Conservation (phyloP, 257 asterid genomes). For the Fraxinus anomala region DNA sequence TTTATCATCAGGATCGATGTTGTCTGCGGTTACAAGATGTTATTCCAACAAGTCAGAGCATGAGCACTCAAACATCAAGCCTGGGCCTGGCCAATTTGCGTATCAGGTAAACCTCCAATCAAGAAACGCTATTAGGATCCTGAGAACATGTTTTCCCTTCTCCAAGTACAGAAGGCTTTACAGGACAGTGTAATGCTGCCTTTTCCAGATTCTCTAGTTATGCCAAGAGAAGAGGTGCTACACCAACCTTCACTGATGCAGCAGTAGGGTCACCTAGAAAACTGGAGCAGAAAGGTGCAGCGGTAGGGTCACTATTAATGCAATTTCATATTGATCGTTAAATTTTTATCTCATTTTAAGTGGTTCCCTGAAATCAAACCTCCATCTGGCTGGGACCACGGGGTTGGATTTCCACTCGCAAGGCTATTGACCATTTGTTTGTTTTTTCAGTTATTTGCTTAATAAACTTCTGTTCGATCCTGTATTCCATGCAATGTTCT, state of each 20-base stretch:
- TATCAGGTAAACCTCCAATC: constrained; percentile 42
- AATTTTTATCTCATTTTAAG: not conserved
- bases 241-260: constrained; percentile 56
- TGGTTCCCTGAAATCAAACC: not conserved
- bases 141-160: constrained; percentile 58
- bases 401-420: no score
- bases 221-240: constrained; percentile 87
- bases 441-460: no score
- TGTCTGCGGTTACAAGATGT: constrained; percentile 65
- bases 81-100: constrained; percentile 55
- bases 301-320: constrained; percentile 28
- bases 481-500: no score
- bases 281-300: constrained; percentile 62
- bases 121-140: constrained; percentile 51
- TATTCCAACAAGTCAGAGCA: constrained; percentile 47
- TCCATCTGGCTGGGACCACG: not conserved
- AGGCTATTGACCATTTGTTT: no score
- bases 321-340: not conserved
- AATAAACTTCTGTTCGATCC: no score
- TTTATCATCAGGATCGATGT: constrained; percentile 54
- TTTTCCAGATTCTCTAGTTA: constrained; percentile 81
- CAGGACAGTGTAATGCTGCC: constrained; percentile 45
- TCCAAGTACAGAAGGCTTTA: constrained; percentile 41
- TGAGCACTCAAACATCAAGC: constrained; percentile 54
- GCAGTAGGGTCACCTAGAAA: constrained; percentile 80